Conservation (phyloP, 495 filamentous ascomycete genomes). For the Neurospora sp. region DNA sequence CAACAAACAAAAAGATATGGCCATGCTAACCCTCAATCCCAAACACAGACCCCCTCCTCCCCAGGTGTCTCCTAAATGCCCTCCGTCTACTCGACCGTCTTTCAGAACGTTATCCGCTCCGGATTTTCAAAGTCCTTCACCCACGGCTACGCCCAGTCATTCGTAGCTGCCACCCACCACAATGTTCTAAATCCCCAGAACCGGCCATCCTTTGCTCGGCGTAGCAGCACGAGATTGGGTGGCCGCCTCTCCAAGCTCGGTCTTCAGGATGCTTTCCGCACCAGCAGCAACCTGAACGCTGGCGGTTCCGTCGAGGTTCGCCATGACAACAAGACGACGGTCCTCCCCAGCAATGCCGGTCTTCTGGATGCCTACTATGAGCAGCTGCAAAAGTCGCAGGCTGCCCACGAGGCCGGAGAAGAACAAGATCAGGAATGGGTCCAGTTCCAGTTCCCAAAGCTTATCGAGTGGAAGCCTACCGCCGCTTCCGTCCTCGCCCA, state of each 20-base stretch:
- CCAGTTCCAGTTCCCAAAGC: constrained; percentile 77
- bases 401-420: constrained; percentile 43
- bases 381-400: constrained; percentile 71
- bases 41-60: constrained; percentile 26
- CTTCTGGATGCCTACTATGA: constrained; percentile 76
- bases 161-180: constrained; percentile 85
- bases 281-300: constrained; percentile 20
- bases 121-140: constrained; percentile 92
- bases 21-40: not conserved
- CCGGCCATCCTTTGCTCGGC: constrained; percentile 43
- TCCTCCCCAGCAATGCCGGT: constrained; percentile 32
- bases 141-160: constrained; percentile 93
- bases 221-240: constrained; percentile 35
- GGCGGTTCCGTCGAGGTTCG: constrained; percentile 27
- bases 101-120: constrained; percentile 87
- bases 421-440: constrained; percentile 72
- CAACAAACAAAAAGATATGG: not conserved
- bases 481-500: constrained; percentile 39
- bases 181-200: constrained; percentile 68
- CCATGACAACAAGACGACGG: constrained; percentile 25
- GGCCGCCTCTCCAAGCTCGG: constrained; percentile 52
- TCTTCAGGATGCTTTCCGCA: constrained; percentile 69
- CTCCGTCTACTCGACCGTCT: constrained; percentile 46
- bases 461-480: constrained; percentile 75
- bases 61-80: constrained; percentile 50